Evolutionary conservation across 768 basidiomycete species (phyloP).

Genomic region (Auricularia sp.): DNA sequence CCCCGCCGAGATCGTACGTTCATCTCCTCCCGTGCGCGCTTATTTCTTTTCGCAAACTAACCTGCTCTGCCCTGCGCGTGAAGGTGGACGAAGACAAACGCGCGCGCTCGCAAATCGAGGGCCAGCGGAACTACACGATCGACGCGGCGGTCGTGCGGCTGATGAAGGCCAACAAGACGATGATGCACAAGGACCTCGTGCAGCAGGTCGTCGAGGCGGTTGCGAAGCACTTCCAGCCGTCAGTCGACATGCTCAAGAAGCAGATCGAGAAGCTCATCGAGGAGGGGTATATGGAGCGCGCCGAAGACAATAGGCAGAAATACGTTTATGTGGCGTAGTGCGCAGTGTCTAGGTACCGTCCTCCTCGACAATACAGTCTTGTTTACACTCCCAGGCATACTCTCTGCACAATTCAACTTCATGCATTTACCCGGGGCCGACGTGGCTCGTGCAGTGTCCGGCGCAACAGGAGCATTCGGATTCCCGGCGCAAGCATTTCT

Average conservation of each 20-base stretch:
- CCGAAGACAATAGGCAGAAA: slow-evolving; percentile 56
- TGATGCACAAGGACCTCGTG: slow-evolving; percentile 70
- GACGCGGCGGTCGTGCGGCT: slow-evolving; percentile 95
- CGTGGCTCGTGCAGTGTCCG: no score
- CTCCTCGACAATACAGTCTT: no score
- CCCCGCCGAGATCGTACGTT: slow-evolving; percentile 66
- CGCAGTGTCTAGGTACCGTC: no score
- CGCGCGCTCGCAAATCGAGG: slow-evolving; percentile 76
- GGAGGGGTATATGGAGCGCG: slow-evolving; percentile 73
- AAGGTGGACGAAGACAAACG: slow-evolving; percentile 79
- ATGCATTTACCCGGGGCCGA: no score
- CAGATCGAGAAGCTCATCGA: slow-evolving; percentile 77
- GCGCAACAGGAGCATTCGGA: no score
- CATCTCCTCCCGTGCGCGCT: neutral
- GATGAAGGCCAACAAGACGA: slow-evolving; percentile 88
- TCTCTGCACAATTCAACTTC: no score
- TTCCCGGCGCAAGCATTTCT: no score
- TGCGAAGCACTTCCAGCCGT: slow-evolving; percentile 77
- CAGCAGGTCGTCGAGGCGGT: slow-evolving; percentile 79
- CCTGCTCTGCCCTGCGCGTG: neutral
- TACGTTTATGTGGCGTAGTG: slow-evolving; percentile 69
- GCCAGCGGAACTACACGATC: slow-evolving; percentile 73
- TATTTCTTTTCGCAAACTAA: slow-evolving; percentile 1
- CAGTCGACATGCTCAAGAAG: slow-evolving; percentile 76
- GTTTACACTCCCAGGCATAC: no score